Evolutionary conservation across 768 basidiomycete species (phyloP).

Genomic region (Kwoniella bestiolae): DNA sequence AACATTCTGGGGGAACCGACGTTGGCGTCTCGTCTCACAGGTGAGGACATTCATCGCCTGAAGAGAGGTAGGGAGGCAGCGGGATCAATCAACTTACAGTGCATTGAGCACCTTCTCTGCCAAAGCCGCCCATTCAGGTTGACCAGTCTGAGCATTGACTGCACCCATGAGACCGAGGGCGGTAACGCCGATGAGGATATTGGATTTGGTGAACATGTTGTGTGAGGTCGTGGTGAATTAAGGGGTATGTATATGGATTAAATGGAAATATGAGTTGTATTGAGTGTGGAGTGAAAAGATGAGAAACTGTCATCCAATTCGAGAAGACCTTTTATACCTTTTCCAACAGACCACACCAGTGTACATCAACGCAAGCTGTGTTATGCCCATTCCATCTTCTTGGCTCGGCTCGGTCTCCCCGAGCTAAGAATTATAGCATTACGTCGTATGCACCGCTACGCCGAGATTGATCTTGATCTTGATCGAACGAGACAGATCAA

Average conservation of each 20-base stretch:
- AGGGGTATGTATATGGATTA: no score
- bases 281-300: no score
- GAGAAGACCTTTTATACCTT: neutral
- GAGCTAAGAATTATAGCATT: neutral
- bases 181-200: neutral
- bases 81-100: neutral
- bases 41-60: no score
- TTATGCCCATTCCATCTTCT: neutral
- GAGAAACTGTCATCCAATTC: no score
- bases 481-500: neutral
- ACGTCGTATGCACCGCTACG: neutral
- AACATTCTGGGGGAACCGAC: no score
- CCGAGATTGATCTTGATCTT: neutral
- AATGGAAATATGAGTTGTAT: no score
- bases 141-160: neutral
- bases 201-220: constrained; percentile 3
- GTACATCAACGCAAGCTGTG: neutral
- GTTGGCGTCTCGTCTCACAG: no score
- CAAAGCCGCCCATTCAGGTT: neutral
- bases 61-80: no score
- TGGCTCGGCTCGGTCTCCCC: neutral
- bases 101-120: neutral
- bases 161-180: neutral
- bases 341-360: neutral
- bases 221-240: no score